Evolutionary conservation across 2,329 filamentous ascomycete species (phyloP).

Genomic region (Lasiodiplodia sp.): DNA sequence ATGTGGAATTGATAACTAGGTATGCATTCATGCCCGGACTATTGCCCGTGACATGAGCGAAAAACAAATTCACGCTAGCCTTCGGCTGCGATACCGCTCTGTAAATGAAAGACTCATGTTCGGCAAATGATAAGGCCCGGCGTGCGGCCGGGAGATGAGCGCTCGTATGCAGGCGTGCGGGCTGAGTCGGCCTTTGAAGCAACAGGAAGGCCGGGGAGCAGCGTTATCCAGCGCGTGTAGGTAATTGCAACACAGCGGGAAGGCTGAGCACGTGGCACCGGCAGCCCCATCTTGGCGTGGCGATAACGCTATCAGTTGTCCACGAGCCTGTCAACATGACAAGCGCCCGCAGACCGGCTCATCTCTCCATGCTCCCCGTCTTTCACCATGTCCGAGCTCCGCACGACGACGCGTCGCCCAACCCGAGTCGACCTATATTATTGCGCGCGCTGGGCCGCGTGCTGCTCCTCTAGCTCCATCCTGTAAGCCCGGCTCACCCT

Average conservation of each 20-base stretch:
- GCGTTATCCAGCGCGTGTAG: conserved; percentile 3
- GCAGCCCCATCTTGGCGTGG: conserved; percentile 3
- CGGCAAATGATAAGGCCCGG: too few relatives aligned
- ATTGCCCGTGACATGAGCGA: too few relatives aligned
- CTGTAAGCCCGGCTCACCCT: conserved; percentile 2
- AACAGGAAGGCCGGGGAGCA: neutral
- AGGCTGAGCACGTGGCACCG: neutral
- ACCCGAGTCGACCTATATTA: conserved; percentile 5
- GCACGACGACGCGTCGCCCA: conserved; percentile 15
- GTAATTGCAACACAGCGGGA: conserved; percentile 1
- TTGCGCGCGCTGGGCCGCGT: neutral
- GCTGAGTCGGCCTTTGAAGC: neutral
- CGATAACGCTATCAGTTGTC: neutral
- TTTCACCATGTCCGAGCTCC: conserved; percentile 5
- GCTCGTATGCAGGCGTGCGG: conserved; percentile 2
- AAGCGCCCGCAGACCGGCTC: neutral
- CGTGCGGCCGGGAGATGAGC: neutral
- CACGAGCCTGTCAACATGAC: conserved; percentile 3
- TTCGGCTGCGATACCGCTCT: neutral
- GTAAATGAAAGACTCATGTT: neutral
- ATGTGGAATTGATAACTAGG: too few relatives aligned
- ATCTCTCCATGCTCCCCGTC: conserved; percentile 18
- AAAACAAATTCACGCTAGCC: too few relatives aligned
- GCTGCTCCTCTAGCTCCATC: neutral
- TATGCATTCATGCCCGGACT: too few relatives aligned